Base-by-base conservation (phyloP, 768 basidiomycete species). In the Agaricus sinodeliciosus region DNA sequence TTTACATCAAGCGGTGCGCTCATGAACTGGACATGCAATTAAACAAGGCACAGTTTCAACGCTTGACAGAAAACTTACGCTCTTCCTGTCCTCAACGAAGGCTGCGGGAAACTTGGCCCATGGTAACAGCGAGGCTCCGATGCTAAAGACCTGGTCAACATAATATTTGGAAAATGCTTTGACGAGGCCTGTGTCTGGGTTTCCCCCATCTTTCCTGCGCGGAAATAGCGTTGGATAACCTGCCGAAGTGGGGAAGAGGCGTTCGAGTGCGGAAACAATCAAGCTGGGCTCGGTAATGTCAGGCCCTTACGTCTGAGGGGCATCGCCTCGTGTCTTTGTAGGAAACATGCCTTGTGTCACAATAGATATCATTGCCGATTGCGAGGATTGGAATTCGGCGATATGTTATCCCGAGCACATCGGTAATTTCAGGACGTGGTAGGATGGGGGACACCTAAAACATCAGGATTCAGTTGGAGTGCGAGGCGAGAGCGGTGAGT, bases 301-400 rank as follows among this genome's bases (percentile, higher is more conserved):
- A 28, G 31, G 25, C 22, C 22, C 3, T 22, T 28, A n/a, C 27
- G 12, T 19, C n/a, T 35, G 45, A 31, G 16, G 26, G 49, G 34
- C 16, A 45, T 36, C 37, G 27, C 22, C 3, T 22, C 43, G 19
- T 26, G 31, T 11, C n/a, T n/a, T 36, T 42, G 41, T 9, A n/a
- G 44, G n/a, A 27, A 26, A 40, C 58, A 48, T 51, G 66, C 72
- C 68, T 73, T 9, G 78, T 81, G 62, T 82, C 81, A 60, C 77
- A 80, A 63, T 81, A 82, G 2, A 83, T 68, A 59, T 83, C 80
- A 58, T 76, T 78, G 12, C 81, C 81, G 41, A 84, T 78, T 8
- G 81, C 78, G 7, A 82, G 70, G 19, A 84, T 68, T 9, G 81
- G 81, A 22, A 85, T 79, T 12, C 78, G 74, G 9, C 82, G 78